phyloP scores from a whole-genome alignment of 352 stramenopile genomes.

The Thalassiosira hispida region DNA sequence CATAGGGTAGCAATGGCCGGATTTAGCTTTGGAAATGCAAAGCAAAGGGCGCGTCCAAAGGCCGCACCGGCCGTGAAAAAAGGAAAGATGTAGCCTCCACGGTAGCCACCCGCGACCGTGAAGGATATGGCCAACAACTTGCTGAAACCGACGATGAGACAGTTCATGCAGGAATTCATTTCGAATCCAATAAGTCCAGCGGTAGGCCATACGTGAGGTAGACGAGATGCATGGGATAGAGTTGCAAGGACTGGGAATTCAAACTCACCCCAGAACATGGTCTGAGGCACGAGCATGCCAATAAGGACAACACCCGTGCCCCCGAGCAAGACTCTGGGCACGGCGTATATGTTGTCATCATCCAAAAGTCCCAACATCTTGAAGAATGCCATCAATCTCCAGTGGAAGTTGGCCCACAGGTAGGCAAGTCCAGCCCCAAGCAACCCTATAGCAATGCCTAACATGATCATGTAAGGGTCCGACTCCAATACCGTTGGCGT shows the following conservation, averaged over 20 bases:
- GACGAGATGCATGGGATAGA: conserved; percentile 35
- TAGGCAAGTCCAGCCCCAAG: conserved; percentile 51
- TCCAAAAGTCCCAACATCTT: conserved; percentile 36
- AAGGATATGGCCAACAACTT: conserved; percentile 68
- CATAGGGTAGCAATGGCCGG: conserved; percentile 49
- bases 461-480: conserved; percentile 24
- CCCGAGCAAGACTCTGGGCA: conserved; percentile 50
- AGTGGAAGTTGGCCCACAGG: conserved; percentile 57
- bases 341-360: conserved; percentile 40
- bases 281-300: conserved; percentile 64
- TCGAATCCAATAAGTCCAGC: conserved; percentile 59
- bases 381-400: conserved; percentile 50
- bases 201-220: conserved; percentile 62
- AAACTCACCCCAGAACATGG: conserved; percentile 70
- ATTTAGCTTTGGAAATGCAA: conserved; percentile 51
- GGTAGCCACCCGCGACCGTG: conserved; percentile 62
- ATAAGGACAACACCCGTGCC: conserved; percentile 45
- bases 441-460: conserved; percentile 47
- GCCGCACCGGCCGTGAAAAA: conserved; percentile 59
- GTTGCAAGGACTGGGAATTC: conserved; percentile 60
- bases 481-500: conserved; percentile 12
- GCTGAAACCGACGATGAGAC: conserved; percentile 57
- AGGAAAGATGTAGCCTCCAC: conserved; percentile 68
- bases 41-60: conserved; percentile 56
- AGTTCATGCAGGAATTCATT: conserved; percentile 48